Evolutionary conservation across 306 rosid genomes (phyloP).

Genomic region (cucumber (Cucumis sativus)): DNA sequence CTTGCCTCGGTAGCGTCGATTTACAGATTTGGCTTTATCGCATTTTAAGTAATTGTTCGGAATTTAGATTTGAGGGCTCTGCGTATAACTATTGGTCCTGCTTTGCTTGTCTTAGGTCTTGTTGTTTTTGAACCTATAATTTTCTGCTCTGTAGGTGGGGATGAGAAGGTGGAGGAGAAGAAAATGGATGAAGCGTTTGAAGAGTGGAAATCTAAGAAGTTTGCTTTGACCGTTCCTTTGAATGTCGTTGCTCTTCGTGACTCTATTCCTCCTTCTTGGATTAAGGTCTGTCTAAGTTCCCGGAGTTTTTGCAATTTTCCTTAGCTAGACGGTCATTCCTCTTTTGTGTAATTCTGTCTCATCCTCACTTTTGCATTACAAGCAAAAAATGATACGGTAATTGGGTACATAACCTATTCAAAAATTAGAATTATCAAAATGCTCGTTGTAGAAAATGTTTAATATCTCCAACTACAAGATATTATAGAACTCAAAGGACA

Average conservation of each 20-base stretch:
- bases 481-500: too few relatives aligned
- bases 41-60: neutral
- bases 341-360: neutral
- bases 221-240: constrained; percentile 79
- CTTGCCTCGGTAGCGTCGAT: neutral
- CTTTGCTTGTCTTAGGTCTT: neutral
- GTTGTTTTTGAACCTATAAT: neutral
- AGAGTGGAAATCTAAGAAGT: constrained; percentile 72
- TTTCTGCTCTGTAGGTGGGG: constrained; percentile 17
- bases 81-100: too few relatives aligned
- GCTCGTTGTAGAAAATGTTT: neutral
- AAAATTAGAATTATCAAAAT: neutral
- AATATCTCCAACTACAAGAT: neutral
- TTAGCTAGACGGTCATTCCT: neutral
- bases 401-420: neutral
- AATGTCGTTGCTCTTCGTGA: constrained; percentile 66
- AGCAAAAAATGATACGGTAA: neutral
- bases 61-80: neutral
- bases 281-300: constrained; percentile 38
- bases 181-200: constrained; percentile 50
- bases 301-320: neutral
- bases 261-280: constrained; percentile 92
- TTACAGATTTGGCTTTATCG: neutral
- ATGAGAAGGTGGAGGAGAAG: constrained; percentile 24
- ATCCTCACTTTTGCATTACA: neutral